phyloP scores from a whole-genome alignment of 768 basidiomycete species.

The Pisolithus marmoratus region DNA sequence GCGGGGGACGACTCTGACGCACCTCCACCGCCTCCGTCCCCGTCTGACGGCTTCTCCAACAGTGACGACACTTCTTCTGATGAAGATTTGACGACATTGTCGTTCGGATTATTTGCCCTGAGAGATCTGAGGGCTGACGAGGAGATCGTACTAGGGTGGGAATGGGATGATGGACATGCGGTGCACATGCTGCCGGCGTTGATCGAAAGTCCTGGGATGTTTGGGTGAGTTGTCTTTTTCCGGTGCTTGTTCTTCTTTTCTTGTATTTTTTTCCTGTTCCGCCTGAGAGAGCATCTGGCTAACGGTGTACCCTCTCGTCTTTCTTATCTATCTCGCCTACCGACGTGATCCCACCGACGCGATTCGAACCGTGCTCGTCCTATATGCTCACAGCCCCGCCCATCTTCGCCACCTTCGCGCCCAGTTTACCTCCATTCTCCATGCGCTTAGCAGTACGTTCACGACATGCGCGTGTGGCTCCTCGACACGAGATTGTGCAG shows the following conservation, averaged over 20 bases:
- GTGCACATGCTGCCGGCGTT: constrained; percentile 74
- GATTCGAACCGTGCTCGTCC: not conserved
- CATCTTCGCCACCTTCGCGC: constrained; percentile 49
- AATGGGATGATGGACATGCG: constrained; percentile 92
- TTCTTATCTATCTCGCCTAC: constrained; percentile 6
- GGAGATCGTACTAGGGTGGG: constrained; percentile 89
- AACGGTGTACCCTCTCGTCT: not conserved
- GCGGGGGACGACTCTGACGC: too few relatives aligned
- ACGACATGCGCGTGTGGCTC: constrained; percentile 72
- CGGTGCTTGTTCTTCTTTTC: not conserved
- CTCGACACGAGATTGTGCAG: constrained; percentile 54
- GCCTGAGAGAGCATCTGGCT: too few relatives aligned
- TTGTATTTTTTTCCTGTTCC: too few relatives aligned
- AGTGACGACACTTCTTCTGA: constrained; percentile 15
- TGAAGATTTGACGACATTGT: constrained; percentile 36
- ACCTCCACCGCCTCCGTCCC: too few relatives aligned
- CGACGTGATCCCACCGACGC: too few relatives aligned
- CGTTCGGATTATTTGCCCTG: constrained; percentile 78
- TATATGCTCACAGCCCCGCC: constrained; percentile 31
- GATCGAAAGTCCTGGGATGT: constrained; percentile 49
- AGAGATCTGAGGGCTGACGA: constrained; percentile 71
- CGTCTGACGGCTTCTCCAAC: constrained; percentile 11
- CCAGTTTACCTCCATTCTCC: constrained; percentile 66
- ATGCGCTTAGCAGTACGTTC: constrained; percentile 64
- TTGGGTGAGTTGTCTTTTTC: constrained; percentile 43